Conservation (phyloP, 345 rosid genomes). For the Trapa incisa region DNA sequence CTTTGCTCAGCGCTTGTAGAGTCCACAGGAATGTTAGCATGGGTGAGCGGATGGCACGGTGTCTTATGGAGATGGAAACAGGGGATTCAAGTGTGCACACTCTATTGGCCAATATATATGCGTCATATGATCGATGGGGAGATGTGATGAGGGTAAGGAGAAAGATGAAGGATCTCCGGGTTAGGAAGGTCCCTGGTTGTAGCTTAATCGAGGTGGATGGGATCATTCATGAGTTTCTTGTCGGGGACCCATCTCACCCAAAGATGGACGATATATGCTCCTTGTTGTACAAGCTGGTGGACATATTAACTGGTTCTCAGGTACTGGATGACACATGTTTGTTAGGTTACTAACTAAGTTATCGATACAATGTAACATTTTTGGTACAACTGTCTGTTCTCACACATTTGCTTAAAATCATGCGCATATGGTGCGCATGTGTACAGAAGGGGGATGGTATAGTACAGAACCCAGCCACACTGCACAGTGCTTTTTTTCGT, state of each 20-base stretch:
- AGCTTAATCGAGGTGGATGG: constrained; percentile 53
- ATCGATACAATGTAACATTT: not conserved
- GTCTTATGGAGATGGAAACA: constrained; percentile 34
- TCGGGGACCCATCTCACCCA: constrained; percentile 32
- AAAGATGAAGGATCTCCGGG: constrained; percentile 63
- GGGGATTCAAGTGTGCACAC: constrained; percentile 45
- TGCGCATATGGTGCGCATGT: too few species aligned
- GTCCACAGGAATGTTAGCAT: constrained; percentile 41
- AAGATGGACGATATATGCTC: constrained; percentile 27
- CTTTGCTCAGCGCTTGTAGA: constrained; percentile 66
- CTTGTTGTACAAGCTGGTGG: constrained; percentile 18
- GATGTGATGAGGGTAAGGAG: constrained; percentile 52
- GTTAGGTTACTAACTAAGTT: not conserved
- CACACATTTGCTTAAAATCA: too few species aligned
- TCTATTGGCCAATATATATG: constrained; percentile 58
- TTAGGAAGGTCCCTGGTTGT: constrained; percentile 65
- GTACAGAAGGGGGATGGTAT: too few species aligned
- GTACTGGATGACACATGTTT: not conserved
- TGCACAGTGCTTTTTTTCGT: too few species aligned
- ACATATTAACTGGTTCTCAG: constrained; percentile 14
- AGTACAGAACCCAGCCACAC: too few species aligned
- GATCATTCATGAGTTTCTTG: constrained; percentile 33
- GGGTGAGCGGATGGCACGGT: constrained; percentile 45
- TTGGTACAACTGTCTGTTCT: too few species aligned
- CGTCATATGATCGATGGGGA: constrained; percentile 60